Evolutionary conservation across 2,329 filamentous ascomycete genomes (phyloP), one percentile per base, ranked within the genome.

Genomic region (Nemania abortiva): DNA sequence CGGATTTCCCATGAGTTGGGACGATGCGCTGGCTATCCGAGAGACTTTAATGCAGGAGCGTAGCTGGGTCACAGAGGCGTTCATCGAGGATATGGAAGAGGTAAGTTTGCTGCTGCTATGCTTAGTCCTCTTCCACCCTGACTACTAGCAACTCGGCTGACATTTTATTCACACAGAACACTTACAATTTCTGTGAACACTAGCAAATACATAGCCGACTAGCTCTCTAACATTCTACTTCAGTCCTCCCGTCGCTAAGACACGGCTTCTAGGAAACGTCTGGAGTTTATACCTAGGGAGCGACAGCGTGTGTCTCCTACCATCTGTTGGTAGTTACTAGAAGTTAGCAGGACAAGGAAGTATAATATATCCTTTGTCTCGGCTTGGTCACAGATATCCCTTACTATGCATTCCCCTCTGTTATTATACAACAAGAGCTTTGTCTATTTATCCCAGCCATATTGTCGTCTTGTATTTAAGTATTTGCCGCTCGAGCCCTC

Each of bases 21-120:
- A 78, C 9, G 68, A 74, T 45, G 77, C 75, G 4, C 9, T 70
- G 13, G 63, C 54, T 3, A 47, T 69, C 15, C 69, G 75, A 6
- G 65, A 71, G 24, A 63, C 64, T 9, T 65, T 78, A 22, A 79
- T 77, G 69, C n/a, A 63, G 6, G 74, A 75, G 50, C 70, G 76
- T 0, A 64, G 29, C 27, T 64, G 57, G 59, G 47, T 37, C 11
- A 52, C 54, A 37, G 18, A 45, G 0, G 37, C 18, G 2, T 71
- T 63, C 39, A 63, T 67, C 13, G 2, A 29, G 9, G 7, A 45
- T 13, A 47, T 68, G 37, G 18, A 53, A n/a, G 20, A 62, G 0
- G 67, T 69, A 66, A 52, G 65, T 58, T 49, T 58, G 24, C 29
- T 37, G 18, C 6, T 50, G 50, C 10, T 56, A 39, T 22, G 15